phyloP scores from a whole-genome alignment of 2,329 filamentous ascomycete genomes.

The Talaromyces piceae region DNA sequence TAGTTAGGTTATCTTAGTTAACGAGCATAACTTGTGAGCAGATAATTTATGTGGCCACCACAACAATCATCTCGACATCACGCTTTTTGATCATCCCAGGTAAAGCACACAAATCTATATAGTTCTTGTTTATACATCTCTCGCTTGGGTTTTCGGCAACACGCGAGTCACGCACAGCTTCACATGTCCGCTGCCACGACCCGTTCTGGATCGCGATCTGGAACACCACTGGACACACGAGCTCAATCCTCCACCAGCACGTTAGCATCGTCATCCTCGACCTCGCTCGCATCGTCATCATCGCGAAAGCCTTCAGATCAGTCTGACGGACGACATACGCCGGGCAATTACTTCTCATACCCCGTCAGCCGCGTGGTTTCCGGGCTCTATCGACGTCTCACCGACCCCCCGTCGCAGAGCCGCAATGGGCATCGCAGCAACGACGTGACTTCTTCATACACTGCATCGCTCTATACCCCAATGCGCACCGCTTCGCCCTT shows the following conservation, averaged over 20 bases:
- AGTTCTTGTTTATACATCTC: not conserved
- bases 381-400: constrained; percentile 61
- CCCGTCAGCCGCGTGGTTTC: constrained; percentile 49
- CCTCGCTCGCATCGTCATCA: constrained; percentile 11
- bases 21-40: no score
- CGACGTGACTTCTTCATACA: constrained; percentile 37
- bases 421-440: constrained; percentile 15
- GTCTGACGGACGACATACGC: constrained; percentile 22
- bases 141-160: not conserved
- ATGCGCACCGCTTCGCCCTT: constrained; percentile 67
- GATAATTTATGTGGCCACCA: not conserved
- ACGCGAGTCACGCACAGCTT: not conserved
- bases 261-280: not conserved
- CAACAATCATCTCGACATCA: not conserved
- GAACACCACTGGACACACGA: constrained; percentile 10
- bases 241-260: constrained; percentile 4
- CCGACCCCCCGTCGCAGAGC: constrained; percentile 27
- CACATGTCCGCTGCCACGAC: constrained; percentile 12
- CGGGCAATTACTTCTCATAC: constrained; percentile 44
- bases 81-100: not conserved
- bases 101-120: not conserved
- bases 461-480: constrained; percentile 33
- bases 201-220: constrained; percentile 9
- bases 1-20: not conserved
- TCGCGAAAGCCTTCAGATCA: constrained; percentile 7